Evolutionary conservation across 352 stramenopile species (phyloP), one percentile per base, ranked within the genome.

Genomic region (Globisporangium perplexum): DNA sequence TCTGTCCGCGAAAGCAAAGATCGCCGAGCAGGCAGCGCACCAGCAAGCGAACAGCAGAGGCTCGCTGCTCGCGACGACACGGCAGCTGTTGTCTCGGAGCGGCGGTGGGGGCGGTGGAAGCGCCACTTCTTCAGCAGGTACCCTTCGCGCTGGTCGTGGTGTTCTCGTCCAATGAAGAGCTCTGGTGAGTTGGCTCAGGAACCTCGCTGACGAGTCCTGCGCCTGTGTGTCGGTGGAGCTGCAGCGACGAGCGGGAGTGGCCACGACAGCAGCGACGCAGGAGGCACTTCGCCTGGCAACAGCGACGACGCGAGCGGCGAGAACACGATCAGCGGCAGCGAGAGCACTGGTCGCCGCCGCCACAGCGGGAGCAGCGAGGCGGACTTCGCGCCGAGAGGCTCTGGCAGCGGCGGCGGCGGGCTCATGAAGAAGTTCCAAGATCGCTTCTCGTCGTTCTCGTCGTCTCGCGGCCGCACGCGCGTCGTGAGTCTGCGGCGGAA

Each of bases 341-440:
- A 58, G 36, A 54, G 58, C 24, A 48, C 42, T 52, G 42, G 56
- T 3, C 65, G 63, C 14, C 55, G 61, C 6, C 65, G 50, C 26
- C 53, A 58, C 44, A 69, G 63, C 36, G 60, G 61, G 26, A 44
- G 50, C 17, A 28, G 36, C 11, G 45, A 53, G 14, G 39, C 31
- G 3, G 47, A 53, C 11, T 11, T 53, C 14, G 33, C 31, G 1
- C 31, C 47, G 22, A n/a, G 30, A 17, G 30, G n/a, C n/a, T 28
- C 39, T 5, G 22, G n/a, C 22, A 45, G 39, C 18, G 31, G 4
- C 18, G 47, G 50, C 23, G 65, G 69, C 3, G 78, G 83, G 0
- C 49, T 93, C 20, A 93, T 93, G 78, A 83, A 79, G 44, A 93
- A 91, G 48, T 91, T 93, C 44, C 71, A 88, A 24, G 71, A 80